A percentile compares a stretch with the other conserved stretches of the same genome.
These are phyloP conservation scores for Plantago ovata DNA, from an alignment of 257 asterid species.

Conservation along the genomic window DNA sequence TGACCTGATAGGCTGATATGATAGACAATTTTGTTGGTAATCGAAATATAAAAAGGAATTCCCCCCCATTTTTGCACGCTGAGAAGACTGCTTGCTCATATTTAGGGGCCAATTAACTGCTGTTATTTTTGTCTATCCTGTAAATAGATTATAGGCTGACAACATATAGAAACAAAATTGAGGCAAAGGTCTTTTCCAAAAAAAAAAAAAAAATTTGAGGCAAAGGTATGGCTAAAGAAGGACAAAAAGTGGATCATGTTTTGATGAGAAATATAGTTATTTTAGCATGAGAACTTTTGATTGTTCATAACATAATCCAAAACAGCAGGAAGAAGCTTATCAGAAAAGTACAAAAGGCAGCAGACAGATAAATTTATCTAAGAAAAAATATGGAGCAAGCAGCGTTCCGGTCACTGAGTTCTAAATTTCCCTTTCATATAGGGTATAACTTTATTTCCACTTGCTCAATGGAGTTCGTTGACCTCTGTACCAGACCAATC, in stretches of 20 bases:
- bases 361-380: neutral
- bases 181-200: no score
- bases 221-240: neutral
- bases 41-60: neutral
- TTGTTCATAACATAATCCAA: neutral
- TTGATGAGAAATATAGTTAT: no score
- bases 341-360: neutral
- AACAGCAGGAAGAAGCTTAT: neutral
- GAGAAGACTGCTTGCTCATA: no score
- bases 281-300: no score
- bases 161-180: neutral
- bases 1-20: no score
- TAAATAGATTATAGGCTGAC: neutral
- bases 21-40: no score
- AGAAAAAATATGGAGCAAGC: neutral
- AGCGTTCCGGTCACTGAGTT: neutral
- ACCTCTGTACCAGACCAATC: neutral
- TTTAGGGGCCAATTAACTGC: constrained; percentile 1
- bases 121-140: neutral
- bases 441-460: constrained; percentile 12
- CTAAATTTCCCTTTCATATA: neutral
- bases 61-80: neutral
- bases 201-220: neutral
- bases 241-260: neutral
- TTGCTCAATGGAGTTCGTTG: constrained; percentile 9